Conservation (phyloP, 495 filamentous ascomycete species). For the Aspergillus biplanus region DNA sequence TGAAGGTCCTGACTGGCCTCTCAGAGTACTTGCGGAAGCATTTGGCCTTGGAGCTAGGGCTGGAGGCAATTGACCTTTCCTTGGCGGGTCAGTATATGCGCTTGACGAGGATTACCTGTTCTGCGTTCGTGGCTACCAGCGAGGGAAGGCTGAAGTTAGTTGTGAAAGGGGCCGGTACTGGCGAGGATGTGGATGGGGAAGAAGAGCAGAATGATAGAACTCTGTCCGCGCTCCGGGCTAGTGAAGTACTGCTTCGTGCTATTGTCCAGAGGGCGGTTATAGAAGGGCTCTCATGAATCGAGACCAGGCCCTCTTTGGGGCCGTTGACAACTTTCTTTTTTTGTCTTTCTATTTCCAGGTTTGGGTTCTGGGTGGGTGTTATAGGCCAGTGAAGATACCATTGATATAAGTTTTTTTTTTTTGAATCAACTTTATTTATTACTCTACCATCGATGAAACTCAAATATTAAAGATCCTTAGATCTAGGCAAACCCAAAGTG, state of each 20-base stretch:
- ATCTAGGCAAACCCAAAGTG: background rate
- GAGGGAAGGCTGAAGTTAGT: conserved; percentile 59
- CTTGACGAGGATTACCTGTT: conserved; percentile 55
- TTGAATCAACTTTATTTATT: background rate
- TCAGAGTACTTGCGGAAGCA: conserved; percentile 47
- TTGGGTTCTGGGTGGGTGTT: background rate
- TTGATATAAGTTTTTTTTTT: background rate
- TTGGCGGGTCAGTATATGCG: conserved; percentile 42
- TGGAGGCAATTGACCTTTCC: conserved; percentile 24
- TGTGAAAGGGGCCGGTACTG: conserved; percentile 17
- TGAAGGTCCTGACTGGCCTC: conserved; percentile 44
- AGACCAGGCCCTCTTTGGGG: background rate
- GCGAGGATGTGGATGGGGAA: background rate
- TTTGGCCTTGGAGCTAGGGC: conserved; percentile 53
- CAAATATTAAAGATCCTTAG: too few species aligned
- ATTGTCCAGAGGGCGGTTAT: conserved; percentile 32
- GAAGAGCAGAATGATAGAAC: background rate
- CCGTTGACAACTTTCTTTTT: too few species aligned
- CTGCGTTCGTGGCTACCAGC: conserved; percentile 54
- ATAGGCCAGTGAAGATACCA: background rate
- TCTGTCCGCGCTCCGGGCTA: conserved; percentile 26
- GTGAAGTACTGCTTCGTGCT: conserved; percentile 33
- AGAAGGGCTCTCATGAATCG: conserved; percentile 16
- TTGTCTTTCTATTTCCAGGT: too few species aligned
- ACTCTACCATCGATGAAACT: background rate